Conservation (phyloP, 2,329 filamentous ascomycete genomes). For the Epicoccum sorghinum region DNA sequence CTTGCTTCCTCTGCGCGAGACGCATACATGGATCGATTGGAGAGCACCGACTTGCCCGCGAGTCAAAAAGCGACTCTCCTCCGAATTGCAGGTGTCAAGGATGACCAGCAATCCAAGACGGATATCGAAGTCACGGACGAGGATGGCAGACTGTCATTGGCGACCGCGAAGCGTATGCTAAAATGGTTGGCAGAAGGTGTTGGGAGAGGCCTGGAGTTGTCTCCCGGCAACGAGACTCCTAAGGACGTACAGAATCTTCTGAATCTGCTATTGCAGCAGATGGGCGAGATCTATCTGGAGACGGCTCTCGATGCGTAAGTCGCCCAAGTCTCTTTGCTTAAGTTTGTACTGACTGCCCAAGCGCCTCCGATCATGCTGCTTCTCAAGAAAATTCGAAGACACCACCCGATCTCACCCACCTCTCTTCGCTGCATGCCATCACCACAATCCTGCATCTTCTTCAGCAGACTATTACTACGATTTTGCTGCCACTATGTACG, state of each 20-base stretch:
- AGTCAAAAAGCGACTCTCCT: conserved; percentile 92
- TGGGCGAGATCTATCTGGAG: conserved; percentile 82
- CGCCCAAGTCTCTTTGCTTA: background rate
- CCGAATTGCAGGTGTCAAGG: conserved; percentile 80
- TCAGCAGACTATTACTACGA: conserved; percentile 87
- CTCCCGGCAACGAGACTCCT: conserved; percentile 83
- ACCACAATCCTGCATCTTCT: conserved; percentile 92
- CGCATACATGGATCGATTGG: conserved; percentile 85
- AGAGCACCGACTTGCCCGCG: conserved; percentile 84
- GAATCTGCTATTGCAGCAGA: conserved; percentile 80
- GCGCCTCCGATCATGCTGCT: conserved; percentile 69
- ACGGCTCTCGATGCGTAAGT: conserved; percentile 65
- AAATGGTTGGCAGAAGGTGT: conserved; percentile 97
- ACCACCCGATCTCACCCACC: conserved; percentile 86
- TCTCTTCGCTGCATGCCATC: conserved; percentile 77
- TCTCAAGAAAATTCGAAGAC: conserved; percentile 79
- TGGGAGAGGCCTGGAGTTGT: conserved; percentile 87
- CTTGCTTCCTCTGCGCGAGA: conserved; percentile 87
- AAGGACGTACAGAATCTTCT: conserved; percentile 90
- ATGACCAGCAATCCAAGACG: conserved; percentile 76
- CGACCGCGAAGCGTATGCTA: conserved; percentile 96
- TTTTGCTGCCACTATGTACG: conserved; percentile 87
- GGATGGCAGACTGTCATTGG: conserved; percentile 80
- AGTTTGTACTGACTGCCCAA: conserved; percentile 24
- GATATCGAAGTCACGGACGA: conserved; percentile 91